A percentile compares a stretch with the other conserved stretches of the same genome.
Conservation (phyloP, 2,329 filamentous ascomycete species). For the Cladosporium sp. region DNA sequence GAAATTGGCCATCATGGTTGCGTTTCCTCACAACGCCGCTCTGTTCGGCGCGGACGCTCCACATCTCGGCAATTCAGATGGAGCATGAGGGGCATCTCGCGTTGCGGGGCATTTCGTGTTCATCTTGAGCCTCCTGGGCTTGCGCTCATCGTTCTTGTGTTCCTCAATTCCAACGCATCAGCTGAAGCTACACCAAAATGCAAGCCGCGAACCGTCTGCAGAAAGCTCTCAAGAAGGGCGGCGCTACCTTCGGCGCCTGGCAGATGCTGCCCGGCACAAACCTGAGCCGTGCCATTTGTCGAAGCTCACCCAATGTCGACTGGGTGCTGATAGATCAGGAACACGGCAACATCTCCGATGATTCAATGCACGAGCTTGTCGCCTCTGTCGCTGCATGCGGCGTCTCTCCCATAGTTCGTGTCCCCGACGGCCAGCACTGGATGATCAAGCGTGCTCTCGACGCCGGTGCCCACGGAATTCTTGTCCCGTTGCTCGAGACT, state of each 20-base stretch:
- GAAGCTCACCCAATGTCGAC: conserved; percentile 48
- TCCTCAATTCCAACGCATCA: neutral
- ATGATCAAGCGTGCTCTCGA: conserved; percentile 58
- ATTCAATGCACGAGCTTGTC: conserved; percentile 51
- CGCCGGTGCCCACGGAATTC: conserved; percentile 53
- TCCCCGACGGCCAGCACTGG: conserved; percentile 54
- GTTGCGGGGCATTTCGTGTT: no score
- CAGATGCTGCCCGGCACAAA: conserved; percentile 52
- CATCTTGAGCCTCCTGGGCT: no score
- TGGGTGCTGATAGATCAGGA: conserved; percentile 43
- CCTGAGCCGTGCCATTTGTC: conserved; percentile 47
- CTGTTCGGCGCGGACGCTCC: conserved; percentile 6
- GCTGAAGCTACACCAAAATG: conserved; percentile 31
- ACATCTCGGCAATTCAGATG: conserved; percentile 4
- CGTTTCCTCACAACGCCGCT: neutral
- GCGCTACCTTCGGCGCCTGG: conserved; percentile 51
- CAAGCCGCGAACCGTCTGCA: conserved; percentile 50
- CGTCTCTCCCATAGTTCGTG: conserved; percentile 39
- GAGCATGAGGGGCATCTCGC: neutral
- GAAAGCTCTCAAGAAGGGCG: conserved; percentile 44
- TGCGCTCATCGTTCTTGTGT: no score
- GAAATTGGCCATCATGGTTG: conserved; percentile 7
- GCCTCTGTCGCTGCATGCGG: conserved; percentile 42
- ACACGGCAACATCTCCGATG: conserved; percentile 51
- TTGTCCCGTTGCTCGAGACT: conserved; percentile 38